Percentiles rank a stretch among this genome's conserved stretches.
phyloP scores from a whole-genome alignment of 176 grass and related monocot species.

The Olyra latifolia region DNA sequence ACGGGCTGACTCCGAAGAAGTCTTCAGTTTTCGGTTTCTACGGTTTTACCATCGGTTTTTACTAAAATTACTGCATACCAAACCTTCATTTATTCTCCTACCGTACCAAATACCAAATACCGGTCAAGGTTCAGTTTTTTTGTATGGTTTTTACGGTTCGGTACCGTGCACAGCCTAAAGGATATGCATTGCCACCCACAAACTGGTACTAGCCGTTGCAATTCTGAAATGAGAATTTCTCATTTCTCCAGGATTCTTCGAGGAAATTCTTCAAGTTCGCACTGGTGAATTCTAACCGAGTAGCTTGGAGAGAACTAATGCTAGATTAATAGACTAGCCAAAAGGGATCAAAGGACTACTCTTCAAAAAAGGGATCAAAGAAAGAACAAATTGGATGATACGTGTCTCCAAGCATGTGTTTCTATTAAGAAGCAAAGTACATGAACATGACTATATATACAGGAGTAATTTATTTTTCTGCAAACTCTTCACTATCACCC shows the following conservation, averaged over 20 bases:
- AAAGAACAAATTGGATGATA: background rate
- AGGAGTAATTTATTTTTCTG: slow-evolving; percentile 17
- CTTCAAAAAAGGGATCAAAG: background rate
- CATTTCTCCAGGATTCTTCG: background rate
- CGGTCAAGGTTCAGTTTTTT: too few species aligned
- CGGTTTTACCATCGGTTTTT: too few species aligned
- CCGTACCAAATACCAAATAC: too few species aligned
- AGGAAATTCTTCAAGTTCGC: background rate
- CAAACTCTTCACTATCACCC: slow-evolving; percentile 22
- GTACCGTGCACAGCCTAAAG: too few species aligned
- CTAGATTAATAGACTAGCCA: too few species aligned
- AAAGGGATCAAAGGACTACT: too few species aligned
- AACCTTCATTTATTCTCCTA: too few species aligned
- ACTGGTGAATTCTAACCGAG: background rate
- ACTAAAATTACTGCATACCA: too few species aligned
- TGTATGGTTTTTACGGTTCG: too few species aligned
- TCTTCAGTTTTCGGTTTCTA: too few species aligned
- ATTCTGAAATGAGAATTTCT: background rate
- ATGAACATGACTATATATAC: slow-evolving; percentile 8
- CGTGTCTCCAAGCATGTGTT: background rate
- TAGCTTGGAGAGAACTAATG: background rate
- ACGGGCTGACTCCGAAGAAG: too few species aligned
- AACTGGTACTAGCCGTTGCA: background rate
- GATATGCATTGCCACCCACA: background rate
- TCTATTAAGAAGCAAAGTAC: slow-evolving; percentile 19